Evolutionary conservation across 768 basidiomycete genomes (phyloP).

Genomic region (Tulasnella sp.): DNA sequence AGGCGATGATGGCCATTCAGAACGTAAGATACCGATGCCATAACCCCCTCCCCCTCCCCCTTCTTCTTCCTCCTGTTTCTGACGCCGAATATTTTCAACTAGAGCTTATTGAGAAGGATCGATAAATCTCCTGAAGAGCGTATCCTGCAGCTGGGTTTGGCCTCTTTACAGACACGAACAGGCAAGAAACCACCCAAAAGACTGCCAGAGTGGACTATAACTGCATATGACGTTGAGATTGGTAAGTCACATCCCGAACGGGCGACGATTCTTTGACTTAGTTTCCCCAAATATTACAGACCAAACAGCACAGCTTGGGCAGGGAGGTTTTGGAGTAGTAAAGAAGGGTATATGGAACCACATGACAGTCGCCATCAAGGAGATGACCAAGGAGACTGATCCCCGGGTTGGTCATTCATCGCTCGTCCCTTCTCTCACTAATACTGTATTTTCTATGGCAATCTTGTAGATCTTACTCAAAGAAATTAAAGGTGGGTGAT

Average conservation of each 20-base stretch:
- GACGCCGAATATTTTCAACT: too few species aligned
- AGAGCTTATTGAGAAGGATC: not conserved
- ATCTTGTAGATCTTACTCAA: not conserved
- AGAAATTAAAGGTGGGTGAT: not conserved
- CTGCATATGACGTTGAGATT: not conserved
- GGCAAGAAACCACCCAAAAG: not conserved
- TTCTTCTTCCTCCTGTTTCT: too few species aligned
- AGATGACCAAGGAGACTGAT: not conserved
- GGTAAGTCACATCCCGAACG: not conserved
- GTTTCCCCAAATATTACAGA: not conserved
- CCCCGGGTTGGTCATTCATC: not conserved
- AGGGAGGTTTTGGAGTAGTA: not conserved
- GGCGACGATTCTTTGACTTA: too few species aligned
- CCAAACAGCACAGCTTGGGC: not conserved
- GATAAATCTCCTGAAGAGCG: not conserved
- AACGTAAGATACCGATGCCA: too few species aligned
- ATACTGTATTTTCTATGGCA: not conserved
- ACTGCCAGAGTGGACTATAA: not conserved
- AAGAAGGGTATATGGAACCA: not conserved
- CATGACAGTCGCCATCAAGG: not conserved
- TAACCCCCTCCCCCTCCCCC: not conserved
- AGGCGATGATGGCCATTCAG: conserved; percentile 4
- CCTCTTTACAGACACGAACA: not conserved
- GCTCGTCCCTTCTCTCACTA: not conserved
- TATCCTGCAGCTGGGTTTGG: not conserved